Conservation (phyloP, 2,329 filamentous ascomycete genomes). For the Aspergillus calidoustus region DNA sequence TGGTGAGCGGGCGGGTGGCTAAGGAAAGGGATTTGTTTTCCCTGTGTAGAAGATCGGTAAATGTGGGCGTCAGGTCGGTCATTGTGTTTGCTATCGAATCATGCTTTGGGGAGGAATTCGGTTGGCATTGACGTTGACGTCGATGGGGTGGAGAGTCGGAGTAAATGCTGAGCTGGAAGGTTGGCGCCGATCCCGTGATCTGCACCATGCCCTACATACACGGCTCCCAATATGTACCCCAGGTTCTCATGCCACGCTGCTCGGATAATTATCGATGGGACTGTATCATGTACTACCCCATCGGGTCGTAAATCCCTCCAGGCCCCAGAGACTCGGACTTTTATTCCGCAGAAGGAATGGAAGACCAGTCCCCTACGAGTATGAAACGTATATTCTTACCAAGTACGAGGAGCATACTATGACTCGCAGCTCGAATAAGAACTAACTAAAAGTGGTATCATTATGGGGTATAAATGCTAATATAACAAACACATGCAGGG, state of each 20-base stretch:
- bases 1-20: slow-evolving; percentile 19
- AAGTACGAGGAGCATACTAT: background rate
- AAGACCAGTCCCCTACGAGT: too few relatives aligned
- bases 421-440: background rate
- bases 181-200: slow-evolving; percentile 21
- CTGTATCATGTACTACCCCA: too few relatives aligned
- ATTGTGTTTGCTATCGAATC: slow-evolving; percentile 32
- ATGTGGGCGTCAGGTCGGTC: slow-evolving; percentile 47
- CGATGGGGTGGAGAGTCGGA: slow-evolving; percentile 1
- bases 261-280: background rate
- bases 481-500: slow-evolving; percentile 15
- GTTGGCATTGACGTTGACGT: slow-evolving; percentile 2
- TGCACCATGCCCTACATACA: slow-evolving; percentile 16
- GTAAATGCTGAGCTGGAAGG: slow-evolving; percentile 17
- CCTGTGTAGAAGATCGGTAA: slow-evolving; percentile 40
- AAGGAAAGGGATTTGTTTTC: slow-evolving; percentile 20
- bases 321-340: too few relatives aligned
- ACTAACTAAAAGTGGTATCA: slow-evolving; percentile 1
- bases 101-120: background rate
- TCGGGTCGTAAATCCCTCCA: too few relatives aligned
- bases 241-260: background rate
- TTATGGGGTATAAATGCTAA: slow-evolving; percentile 28
- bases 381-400: background rate
- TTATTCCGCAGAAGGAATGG: too few relatives aligned
- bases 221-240: background rate